phyloP scores from a whole-genome alignment of 345 rosid species.

The Brassica juncea region DNA sequence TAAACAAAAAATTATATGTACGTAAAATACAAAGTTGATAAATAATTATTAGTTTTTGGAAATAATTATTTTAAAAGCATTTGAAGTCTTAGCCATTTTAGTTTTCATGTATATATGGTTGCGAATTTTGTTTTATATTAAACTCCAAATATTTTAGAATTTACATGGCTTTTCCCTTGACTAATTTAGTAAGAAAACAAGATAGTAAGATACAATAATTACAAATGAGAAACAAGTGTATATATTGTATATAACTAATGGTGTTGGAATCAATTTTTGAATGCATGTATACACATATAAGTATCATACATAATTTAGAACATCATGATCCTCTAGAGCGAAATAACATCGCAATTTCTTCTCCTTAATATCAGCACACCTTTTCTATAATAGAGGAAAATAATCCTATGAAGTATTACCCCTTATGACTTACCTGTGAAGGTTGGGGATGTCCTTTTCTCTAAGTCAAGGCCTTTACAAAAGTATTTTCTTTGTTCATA shows the following conservation, averaged over 20 bases:
- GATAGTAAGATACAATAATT: background rate
- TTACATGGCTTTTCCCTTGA: background rate
- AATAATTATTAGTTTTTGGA: background rate
- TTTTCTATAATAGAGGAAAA: background rate
- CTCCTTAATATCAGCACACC: background rate
- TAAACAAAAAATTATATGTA: too few relatives aligned
- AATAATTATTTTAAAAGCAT: too few relatives aligned
- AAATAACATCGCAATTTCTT: background rate
- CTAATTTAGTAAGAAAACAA: background rate
- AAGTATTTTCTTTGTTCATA: background rate
- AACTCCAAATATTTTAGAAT: background rate
- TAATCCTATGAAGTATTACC: background rate
- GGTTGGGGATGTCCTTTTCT: background rate
- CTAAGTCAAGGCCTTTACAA: slow-evolving; percentile 6
- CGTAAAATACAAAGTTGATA: background rate
- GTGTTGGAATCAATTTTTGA: background rate
- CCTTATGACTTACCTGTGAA: background rate
- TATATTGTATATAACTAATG: background rate
- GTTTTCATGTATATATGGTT: too few relatives aligned
- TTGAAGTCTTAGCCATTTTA: background rate
- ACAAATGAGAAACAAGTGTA: background rate
- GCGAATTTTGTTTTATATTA: too few relatives aligned
- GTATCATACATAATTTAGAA: background rate
- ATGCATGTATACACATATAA: background rate
- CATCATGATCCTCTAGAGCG: background rate